These are phyloP conservation scores for Aspergillus brasiliensis DNA, from an alignment of 2,329 filamentous ascomycete species.

Conservation along the genomic window DNA sequence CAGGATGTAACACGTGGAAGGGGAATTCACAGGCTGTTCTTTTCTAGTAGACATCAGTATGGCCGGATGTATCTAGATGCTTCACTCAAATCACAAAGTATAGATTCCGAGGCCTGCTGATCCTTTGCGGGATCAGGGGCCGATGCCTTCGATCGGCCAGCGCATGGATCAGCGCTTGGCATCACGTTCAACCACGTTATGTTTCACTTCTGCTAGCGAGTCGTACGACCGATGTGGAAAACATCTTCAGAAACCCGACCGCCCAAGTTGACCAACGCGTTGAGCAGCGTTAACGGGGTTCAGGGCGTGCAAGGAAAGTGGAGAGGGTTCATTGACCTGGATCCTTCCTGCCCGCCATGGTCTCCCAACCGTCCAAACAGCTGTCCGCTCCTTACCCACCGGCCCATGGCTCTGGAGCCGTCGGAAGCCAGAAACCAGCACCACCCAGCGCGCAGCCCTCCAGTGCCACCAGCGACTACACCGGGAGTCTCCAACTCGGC, in stretches of 20 bases:
- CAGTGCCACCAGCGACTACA: slow-evolving; percentile 12
- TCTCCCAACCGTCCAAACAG: slow-evolving; percentile 18
- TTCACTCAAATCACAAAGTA: not conserved
- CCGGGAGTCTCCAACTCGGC: not conserved
- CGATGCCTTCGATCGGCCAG: not conserved
- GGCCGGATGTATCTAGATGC: not conserved
- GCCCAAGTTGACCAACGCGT: not conserved
- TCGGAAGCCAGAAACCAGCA: slow-evolving; percentile 14
- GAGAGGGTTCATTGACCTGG: not conserved
- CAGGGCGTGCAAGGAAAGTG: not conserved
- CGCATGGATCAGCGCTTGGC: slow-evolving; percentile 1
- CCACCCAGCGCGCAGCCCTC: slow-evolving; percentile 17
- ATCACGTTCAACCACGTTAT: not conserved
- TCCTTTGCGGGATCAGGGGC: not conserved
- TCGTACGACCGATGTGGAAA: slow-evolving; percentile 4
- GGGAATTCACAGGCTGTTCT: not conserved
- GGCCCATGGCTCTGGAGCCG: slow-evolving; percentile 27
- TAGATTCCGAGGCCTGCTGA: not conserved
- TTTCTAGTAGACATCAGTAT: not conserved
- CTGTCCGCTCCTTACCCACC: slow-evolving; percentile 24
- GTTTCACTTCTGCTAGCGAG: not conserved
- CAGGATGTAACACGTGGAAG: not conserved
- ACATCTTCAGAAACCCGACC: not conserved
- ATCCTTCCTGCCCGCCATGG: slow-evolving; percentile 12
- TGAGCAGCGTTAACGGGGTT: not conserved